phyloP scores from a whole-genome alignment of 371 early-diverging fungal species.

The Cokeromyces recurvatus region DNA sequence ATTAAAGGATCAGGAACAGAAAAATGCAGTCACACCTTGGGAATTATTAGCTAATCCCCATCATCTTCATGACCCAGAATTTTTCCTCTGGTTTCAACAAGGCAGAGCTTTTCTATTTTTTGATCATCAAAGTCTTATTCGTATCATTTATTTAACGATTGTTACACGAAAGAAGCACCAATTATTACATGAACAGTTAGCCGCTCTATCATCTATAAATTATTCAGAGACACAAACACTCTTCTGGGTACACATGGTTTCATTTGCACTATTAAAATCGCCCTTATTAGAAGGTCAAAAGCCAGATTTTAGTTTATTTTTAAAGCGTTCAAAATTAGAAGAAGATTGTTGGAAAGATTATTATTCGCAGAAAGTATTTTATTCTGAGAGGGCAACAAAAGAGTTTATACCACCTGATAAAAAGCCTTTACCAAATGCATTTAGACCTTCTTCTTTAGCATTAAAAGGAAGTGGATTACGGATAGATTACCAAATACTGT shows the following conservation, averaged over 20 bases:
- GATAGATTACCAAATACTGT: conserved; percentile 37
- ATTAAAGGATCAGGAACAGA: conserved; percentile 1
- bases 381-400: conserved; percentile 22
- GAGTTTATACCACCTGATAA: conserved; percentile 36
- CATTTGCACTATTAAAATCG: conserved; percentile 26
- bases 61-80: conserved; percentile 25
- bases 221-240: conserved; percentile 37
- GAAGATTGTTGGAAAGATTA: conserved; percentile 31
- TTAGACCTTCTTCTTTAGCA: conserved; percentile 34
- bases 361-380: conserved; percentile 26
- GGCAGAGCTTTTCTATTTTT: conserved; percentile 22
- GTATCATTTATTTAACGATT: conserved; percentile 23
- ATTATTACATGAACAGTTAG: conserved; percentile 3
- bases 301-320: conserved; percentile 25
- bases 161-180: neutral
- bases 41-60: conserved; percentile 27
- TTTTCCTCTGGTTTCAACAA: conserved; percentile 17
- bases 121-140: conserved; percentile 24
- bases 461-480: conserved; percentile 30
- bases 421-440: conserved; percentile 39
- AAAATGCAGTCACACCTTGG: conserved; percentile 26
- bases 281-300: conserved; percentile 30
- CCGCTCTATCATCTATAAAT: conserved; percentile 7
- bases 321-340: conserved; percentile 17
- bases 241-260: conserved; percentile 42